Conservation (phyloP, 495 filamentous ascomycete genomes). For the Bryoglossum gracile region DNA sequence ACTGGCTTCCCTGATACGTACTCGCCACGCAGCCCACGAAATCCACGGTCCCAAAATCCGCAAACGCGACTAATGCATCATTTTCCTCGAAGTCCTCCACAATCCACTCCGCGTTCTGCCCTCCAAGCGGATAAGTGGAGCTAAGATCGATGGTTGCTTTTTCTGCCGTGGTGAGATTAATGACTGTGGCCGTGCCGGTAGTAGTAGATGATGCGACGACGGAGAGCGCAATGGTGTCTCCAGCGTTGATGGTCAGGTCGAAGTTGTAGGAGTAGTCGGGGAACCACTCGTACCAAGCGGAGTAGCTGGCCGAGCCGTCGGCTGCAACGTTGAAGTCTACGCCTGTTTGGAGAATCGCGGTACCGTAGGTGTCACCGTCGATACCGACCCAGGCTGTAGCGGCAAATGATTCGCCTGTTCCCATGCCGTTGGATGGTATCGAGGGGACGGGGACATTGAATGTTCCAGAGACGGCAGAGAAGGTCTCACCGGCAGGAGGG, state of each 20-base stretch:
- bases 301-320: slow-evolving; percentile 29
- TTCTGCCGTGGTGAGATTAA: slow-evolving; percentile 48
- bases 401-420: slow-evolving; percentile 18
- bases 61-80: slow-evolving; percentile 15
- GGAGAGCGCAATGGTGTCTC: slow-evolving; percentile 45
- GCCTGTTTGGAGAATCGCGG: slow-evolving; percentile 54
- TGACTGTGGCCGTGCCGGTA: slow-evolving; percentile 23
- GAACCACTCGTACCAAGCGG: slow-evolving; percentile 61
- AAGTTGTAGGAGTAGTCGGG: slow-evolving; percentile 51
- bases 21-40: slow-evolving; percentile 21
- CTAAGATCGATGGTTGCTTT: slow-evolving; percentile 44
- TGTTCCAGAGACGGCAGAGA: slow-evolving; percentile 44
- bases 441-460: slow-evolving; percentile 29
- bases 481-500: slow-evolving; percentile 35
- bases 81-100: slow-evolving; percentile 18
- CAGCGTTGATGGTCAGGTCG: slow-evolving; percentile 42
- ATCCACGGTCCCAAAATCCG: slow-evolving; percentile 15
- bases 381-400: slow-evolving; percentile 59
- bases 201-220: slow-evolving; percentile 30
- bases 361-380: slow-evolving; percentile 50
- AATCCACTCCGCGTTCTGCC: slow-evolving; percentile 35
- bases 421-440: neutral
- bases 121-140: slow-evolving; percentile 28
- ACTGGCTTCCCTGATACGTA: neutral
- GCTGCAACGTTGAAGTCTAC: slow-evolving; percentile 48